phyloP scores from a whole-genome alignment of 2,329 filamentous ascomycete species.

The Pseudocercospora pini-densiflorae region DNA sequence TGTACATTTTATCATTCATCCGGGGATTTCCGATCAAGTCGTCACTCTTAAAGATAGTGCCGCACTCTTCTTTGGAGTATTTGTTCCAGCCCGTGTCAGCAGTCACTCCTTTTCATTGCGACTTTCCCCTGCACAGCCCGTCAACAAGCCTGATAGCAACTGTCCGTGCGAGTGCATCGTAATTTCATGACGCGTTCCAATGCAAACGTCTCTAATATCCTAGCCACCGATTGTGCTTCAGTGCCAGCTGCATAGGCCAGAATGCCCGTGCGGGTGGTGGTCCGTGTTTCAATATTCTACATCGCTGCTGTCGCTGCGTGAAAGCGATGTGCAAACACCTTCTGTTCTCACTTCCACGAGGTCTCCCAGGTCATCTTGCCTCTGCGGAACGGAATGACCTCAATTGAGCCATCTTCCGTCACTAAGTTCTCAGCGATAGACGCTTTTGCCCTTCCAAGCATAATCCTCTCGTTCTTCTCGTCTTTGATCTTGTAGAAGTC shows the following conservation, averaged over 20 bases:
- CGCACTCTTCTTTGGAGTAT: background rate
- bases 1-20: background rate
- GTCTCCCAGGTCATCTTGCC: slow-evolving; percentile 65
- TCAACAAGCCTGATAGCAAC: no score
- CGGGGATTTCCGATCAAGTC: background rate
- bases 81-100: no score
- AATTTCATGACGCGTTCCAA: background rate
- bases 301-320: background rate
- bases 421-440: slow-evolving; percentile 60
- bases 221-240: background rate
- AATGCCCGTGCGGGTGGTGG: background rate
- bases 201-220: background rate
- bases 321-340: background rate
- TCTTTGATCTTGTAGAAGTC: slow-evolving; percentile 60
- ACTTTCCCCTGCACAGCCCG: no score
- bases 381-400: slow-evolving; percentile 69
- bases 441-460: slow-evolving; percentile 61
- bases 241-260: background rate
- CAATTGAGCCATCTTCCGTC: slow-evolving; percentile 56
- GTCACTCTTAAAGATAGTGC: background rate
- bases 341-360: slow-evolving; percentile 45
- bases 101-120: no score
- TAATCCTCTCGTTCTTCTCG: slow-evolving; percentile 56
- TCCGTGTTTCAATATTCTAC: background rate
- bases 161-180: no score